Base-by-base conservation (phyloP, 2,329 filamentous ascomycete species). In the Aspergillus brunneoviolaceus region DNA sequence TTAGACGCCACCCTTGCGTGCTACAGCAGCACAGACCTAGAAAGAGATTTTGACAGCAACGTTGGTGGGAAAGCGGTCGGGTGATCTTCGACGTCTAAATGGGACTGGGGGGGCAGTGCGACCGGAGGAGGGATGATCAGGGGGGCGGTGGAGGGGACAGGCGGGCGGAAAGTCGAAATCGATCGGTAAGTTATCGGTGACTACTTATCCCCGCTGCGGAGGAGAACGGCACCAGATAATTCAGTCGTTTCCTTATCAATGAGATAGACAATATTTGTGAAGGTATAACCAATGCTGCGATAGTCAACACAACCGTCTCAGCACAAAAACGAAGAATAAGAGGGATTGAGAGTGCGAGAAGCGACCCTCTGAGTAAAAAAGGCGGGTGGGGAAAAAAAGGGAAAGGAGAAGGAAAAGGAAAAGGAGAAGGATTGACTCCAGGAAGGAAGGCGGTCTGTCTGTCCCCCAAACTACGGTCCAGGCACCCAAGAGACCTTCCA, bases 131-230 rank as follows among this genome's bases (percentile, higher is more conserved):
- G 51, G 51, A 42, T 42, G 39, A 42, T 42, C 39, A 19, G 16
- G 16, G 39, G 39, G 39, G 11, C 4, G 6, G 39, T 10, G 14
- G 16, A 45, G 39, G 39, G 39, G 7, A 45, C 33, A 45, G 39
- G 51, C 51, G 51, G 51, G 51, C 51, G 51, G 51, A 53, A 53
- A 53, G 33, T 29, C 33, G 51, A 53, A 53, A 45, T 53, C 51
- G 23, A 39, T 53, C 51, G 51, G 31, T 42, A 23, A 23, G 23
- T 23, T 23, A 33, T 29, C 27, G 27, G 27, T 29, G 27, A 29
- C 27, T 29, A 39, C 51, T 21, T 53, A 25, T 53, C 51, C 51
- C 51, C 51, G 51, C 51, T 39, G 51, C 51, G 39, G 39, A 45
- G 39, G 39, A 19, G 14, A 45, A 45, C 39, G 39, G 16, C 7